Base-by-base conservation (phyloP, 805 yeast species). In the Metschnikowia lachancei region DNA sequence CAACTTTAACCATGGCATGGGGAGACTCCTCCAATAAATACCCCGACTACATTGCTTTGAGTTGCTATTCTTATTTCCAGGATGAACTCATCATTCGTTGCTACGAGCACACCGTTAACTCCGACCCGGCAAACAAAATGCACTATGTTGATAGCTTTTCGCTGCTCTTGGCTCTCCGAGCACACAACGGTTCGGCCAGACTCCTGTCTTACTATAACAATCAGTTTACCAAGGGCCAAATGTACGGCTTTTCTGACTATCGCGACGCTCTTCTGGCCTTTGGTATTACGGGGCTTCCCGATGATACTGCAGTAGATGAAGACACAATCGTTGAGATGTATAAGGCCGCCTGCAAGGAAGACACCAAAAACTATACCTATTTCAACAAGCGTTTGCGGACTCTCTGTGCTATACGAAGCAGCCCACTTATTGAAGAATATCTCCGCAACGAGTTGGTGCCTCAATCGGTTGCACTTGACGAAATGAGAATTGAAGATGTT, bases 31-130 rank as follows among this genome's bases (percentile, higher is more conserved):
- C 66, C 12, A 62, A 55, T 33, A 59, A 58, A 28, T 49, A 55
- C n/a, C 56, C 65, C 1, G 64, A 57, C 33, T 63, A 60, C 39
- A 60, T 66, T 11, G 58, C 58, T 29, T 55, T 72, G 39, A 68
- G 69, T 49, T 45, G 58, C 22, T 58, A 61, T 39, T 47, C 64
- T 1, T 66, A 56, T 46, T 71, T 63, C 55, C 67, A 61, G 37
- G 76, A 72, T 46, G 77, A 72, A 49, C 54, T 69, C 42, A 62
- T 70, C 17, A 68, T 70, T 22, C 63, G 63, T 43, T 69, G 76
- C 47, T 72, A 67, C 49, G 75, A 72, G 47, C 60, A 59, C 45
- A 65, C 74, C 1, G 59, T 65, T 7, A 51, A 55, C 12, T 62
- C 71, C 0, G 75, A 72, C 43, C 59, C 60, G 4, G 36, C 7